Conservation (phyloP, 2,329 filamentous ascomycete species). For the Xylaria polymorpha region DNA sequence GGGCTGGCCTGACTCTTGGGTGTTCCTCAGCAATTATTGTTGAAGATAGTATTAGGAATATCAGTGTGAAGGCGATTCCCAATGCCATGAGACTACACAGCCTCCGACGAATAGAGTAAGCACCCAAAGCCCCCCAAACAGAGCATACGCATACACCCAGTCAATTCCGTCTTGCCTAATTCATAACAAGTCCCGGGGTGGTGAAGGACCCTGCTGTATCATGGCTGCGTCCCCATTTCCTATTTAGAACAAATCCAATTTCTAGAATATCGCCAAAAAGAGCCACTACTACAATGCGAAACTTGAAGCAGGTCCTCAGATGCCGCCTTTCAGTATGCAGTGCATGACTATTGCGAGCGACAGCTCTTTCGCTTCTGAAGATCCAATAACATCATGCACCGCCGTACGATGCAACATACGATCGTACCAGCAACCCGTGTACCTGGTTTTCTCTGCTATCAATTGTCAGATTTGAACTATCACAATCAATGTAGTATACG, state of each 20-base stretch:
- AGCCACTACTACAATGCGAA: neutral
- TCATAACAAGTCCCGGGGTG: neutral
- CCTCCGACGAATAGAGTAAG: neutral
- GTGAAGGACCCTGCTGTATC: constrained; percentile 5
- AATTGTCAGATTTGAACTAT: constrained; percentile 29
- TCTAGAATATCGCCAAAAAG: constrained; percentile 30
- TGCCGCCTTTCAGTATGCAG: neutral
- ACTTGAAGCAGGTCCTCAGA: constrained; percentile 6
- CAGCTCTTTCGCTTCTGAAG: neutral
- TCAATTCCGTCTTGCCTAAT: constrained; percentile 4
- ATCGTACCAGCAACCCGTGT: constrained; percentile 28
- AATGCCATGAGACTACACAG: neutral
- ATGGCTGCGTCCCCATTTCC: neutral
- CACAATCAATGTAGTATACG: constrained; percentile 22
- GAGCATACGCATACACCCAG: neutral
- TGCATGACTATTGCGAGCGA: neutral
- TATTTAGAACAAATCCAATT: constrained; percentile 17
- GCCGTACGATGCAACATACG: constrained; percentile 21
- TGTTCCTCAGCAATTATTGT: neutral
- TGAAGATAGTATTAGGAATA: neutral
- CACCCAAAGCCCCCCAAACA: neutral
- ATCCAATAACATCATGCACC: constrained; percentile 9
- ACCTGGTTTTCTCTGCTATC: constrained; percentile 25
- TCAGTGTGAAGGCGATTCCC: neutral
- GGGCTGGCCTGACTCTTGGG: neutral